Conservation (phyloP, 345 rosid species). For the Clausena lansium region DNA sequence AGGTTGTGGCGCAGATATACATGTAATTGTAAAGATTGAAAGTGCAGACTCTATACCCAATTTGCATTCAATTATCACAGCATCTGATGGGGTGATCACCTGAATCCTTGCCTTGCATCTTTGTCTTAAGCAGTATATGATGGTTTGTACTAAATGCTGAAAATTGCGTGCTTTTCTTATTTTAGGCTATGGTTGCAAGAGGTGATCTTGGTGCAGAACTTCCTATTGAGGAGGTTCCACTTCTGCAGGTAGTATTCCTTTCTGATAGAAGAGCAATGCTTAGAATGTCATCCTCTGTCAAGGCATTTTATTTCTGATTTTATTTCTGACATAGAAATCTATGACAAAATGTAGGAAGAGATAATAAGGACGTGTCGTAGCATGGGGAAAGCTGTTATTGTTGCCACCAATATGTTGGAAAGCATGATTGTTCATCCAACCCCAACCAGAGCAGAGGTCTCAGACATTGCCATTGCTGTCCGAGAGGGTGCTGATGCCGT, state of each 20-base stretch:
- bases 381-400: slow-evolving; percentile 99
- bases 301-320: slow-evolving; percentile 14
- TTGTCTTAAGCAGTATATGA: slow-evolving; percentile 15
- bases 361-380: slow-evolving; percentile 89
- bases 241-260: slow-evolving; percentile 69
- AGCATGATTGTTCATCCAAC: slow-evolving; percentile 99
- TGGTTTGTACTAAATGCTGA: slow-evolving; percentile 6
- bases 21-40: slow-evolving; percentile 87
- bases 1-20: slow-evolving; percentile 87
- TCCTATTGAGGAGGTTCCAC: slow-evolving; percentile 98
- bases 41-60: slow-evolving; percentile 97
- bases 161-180: slow-evolving; percentile 8
- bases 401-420: slow-evolving; percentile 98
- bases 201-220: slow-evolving; percentile 99
- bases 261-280: slow-evolving; percentile 16
- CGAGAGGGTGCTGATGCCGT: slow-evolving; percentile 98
- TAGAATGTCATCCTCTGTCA: slow-evolving; percentile 11
- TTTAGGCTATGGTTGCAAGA: slow-evolving; percentile 99
- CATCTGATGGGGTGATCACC: slow-evolving; percentile 90
- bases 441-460: slow-evolving; percentile 97
- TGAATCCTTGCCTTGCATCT: slow-evolving; percentile 16
- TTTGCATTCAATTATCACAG: slow-evolving; percentile 93
- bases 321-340: slow-evolving; percentile 11
- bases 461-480: slow-evolving; percentile 98
- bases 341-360: slow-evolving; percentile 57